phyloP scores from a whole-genome alignment of 2,329 filamentous ascomycete species.

The Microsporum ferrugineum region DNA sequence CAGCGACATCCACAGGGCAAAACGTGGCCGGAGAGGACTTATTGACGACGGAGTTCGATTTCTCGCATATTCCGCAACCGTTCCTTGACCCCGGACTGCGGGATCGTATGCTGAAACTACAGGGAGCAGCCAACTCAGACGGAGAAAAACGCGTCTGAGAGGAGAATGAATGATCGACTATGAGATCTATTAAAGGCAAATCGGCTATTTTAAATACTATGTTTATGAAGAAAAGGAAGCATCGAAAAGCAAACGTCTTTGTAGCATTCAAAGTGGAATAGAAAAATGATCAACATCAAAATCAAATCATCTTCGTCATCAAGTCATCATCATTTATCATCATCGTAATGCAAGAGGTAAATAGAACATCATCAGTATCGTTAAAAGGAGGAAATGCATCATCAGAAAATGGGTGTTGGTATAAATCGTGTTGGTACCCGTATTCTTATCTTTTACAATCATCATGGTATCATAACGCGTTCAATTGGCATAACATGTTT shows the following conservation, averaged over 20 bases:
- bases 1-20: not conserved
- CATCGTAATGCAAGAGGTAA: not conserved
- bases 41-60: slow-evolving; percentile 13
- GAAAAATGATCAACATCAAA: not conserved
- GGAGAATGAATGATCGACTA: not conserved
- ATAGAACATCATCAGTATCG: not conserved
- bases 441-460: not conserved
- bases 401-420: not conserved
- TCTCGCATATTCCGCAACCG: slow-evolving; percentile 11
- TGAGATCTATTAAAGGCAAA: not conserved
- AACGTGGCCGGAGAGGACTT: not conserved
- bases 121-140: not conserved
- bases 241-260: not conserved
- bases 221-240: not conserved
- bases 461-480: not conserved
- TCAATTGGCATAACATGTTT: not conserved
- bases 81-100: slow-evolving; percentile 10
- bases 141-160: not conserved
- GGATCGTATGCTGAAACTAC: not conserved
- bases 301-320: not conserved
- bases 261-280: not conserved
- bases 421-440: not conserved
- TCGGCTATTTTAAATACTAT: not conserved
- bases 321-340: not conserved
- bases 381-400: not conserved